Conservation (phyloP, 768 basidiomycete genomes). For the Mycena olivaceomarginata region DNA sequence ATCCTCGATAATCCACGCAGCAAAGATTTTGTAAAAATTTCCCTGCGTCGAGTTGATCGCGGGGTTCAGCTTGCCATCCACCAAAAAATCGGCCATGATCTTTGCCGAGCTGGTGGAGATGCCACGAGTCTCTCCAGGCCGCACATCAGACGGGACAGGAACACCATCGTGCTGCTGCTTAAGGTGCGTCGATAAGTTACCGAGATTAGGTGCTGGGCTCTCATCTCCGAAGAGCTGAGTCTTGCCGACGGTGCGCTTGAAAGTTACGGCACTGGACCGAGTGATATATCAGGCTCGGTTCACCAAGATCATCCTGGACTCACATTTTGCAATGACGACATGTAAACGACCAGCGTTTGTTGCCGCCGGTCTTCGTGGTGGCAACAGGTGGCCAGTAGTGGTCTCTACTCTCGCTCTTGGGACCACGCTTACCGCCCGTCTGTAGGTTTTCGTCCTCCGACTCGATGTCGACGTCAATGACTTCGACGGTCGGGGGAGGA, state of each 20-base stretch:
- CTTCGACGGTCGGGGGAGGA: background rate
- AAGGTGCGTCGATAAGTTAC: background rate
- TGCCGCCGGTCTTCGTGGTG: too few relatives aligned
- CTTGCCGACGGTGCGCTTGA: too few relatives aligned
- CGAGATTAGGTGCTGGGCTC: background rate
- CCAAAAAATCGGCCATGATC: constrained; percentile 39
- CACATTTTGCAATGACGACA: background rate
- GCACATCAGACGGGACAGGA: background rate
- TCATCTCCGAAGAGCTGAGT: too few relatives aligned
- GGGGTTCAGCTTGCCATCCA: constrained; percentile 58
- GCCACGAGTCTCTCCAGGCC: too few relatives aligned
- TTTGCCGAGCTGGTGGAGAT: background rate
- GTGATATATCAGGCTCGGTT: too few relatives aligned
- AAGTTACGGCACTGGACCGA: too few relatives aligned
- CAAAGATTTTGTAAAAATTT: constrained; percentile 54
- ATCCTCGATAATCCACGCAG: constrained; percentile 55
- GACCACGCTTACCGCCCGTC: too few relatives aligned
- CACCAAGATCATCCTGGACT: background rate
- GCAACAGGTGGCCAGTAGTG: too few relatives aligned
- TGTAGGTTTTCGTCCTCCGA: too few relatives aligned
- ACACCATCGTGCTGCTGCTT: background rate
- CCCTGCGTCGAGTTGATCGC: too few relatives aligned
- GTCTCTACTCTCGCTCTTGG: too few relatives aligned
- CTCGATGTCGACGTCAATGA: background rate
- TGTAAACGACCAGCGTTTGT: too few relatives aligned